Evolutionary conservation across 2,329 filamentous ascomycete species (phyloP), one percentile per base, ranked within the genome.

Genomic region (Aspergillus pseudonomiae): DNA sequence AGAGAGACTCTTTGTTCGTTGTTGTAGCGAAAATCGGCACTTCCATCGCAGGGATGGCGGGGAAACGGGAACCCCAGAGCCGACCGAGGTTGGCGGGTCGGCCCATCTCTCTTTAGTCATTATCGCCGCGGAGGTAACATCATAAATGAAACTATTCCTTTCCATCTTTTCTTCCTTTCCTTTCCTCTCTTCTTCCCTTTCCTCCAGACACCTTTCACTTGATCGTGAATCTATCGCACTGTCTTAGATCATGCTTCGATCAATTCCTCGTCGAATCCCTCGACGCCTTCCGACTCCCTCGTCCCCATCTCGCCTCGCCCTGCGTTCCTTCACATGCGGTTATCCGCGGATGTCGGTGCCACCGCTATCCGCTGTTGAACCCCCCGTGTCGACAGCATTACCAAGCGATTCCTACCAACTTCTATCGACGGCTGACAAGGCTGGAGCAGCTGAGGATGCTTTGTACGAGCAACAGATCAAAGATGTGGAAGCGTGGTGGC

Each of bases 401-500:
- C 84, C 91, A 0, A 87, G 91, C 62, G 93, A 96, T 74, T 86
- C 91, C 32, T 97, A 94, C 80, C 94, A 97, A 77, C 85, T 97
- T 16, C 85, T 97, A 0, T 85, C 92, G 46, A 92, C 93, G 68
- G 80, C 86, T 36, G 83, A 90, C 62, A 97, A 98, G 78, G 83
- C 90, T 0, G 93, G 93, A 19, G 83, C 85, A 21, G 88, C 92
- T 0, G 95, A 98, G 78, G 93, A 98, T 79, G 88, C 88, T 0
- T 84, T 97, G 1, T 96, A 94, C 77, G 88, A 94, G 48, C 86
- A 91, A 66, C 92, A 97, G 76, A 84, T 98, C 59, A 86, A 90
- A 72, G 90, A 95, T 71, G 93, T 98, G 14, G 88, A 94, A 77
- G 86, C 89, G 32, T 98, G 94, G 95, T 99, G 94, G 94, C 85